Evolutionary conservation across 257 asterid genomes (phyloP), one percentile per base, ranked within the genome.

Genomic region (Handroanthus guayacan): DNA sequence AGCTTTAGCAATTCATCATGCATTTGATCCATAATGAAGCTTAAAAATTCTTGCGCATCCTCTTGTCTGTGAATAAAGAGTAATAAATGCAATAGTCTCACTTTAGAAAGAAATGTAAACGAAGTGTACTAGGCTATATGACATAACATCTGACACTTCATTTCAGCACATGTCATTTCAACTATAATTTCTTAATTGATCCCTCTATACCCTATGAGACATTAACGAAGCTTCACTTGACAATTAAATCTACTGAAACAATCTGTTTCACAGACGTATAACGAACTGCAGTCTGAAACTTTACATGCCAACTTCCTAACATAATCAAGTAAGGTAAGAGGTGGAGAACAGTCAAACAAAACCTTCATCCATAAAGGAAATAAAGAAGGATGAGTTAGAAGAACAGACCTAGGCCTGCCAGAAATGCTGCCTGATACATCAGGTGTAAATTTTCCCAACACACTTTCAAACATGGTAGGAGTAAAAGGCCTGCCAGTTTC

Each of bases 31-130:
- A 95, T 82, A 74, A 91, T 75, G 84, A 88, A 95, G 83, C 95
- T 86, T 18, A 95, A 83, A 78, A 92, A 95, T 78, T 92, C 99
- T 80, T 94, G 99, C 25, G 99, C 96, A 78, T 95, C 98, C 86
- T 95, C 99, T 86, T 95, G 99, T 86, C 99, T 95, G 89, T 52
- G 67, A 71, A 75, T 41, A 9, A 58, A 51, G 25, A 37, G 25
- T 48, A 62, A 50, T 44, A 62, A 39, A 77, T 52, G 10, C 4
- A 57, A 74, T 64, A 34, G 20, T 31, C 38, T 72, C 69, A 51
- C 57, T 54, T 47, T 7, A 39, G 65, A 74, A 44, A 70, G 34
- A 77, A 48, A 67, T 9, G 48, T 45, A 57, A 63, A 48, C 36
- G 45, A 31, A 43, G 37, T 25, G 58, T 74, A 31, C 44, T 18